Base-by-base conservation (phyloP, 2,329 filamentous ascomycete genomes). In the Botrytis byssoidea region DNA sequence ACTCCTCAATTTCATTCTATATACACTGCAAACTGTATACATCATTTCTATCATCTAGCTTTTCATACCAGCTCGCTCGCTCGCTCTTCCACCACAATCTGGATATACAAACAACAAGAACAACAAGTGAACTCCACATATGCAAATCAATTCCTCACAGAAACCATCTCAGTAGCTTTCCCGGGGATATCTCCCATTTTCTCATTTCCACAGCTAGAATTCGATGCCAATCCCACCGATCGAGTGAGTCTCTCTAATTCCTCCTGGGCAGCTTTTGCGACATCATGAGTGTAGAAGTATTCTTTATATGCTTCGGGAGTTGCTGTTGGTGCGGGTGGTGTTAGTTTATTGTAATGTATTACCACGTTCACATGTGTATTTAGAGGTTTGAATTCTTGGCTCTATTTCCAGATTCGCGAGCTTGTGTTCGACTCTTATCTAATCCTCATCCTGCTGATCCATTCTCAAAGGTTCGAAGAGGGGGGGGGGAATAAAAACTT, bases 231-330 rank as follows among this genome's bases (percentile, higher is more conserved):
- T 51, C 12, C 48, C 1, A n/a, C 25, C 10, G 48, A n/a, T n/a
- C 6, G 25, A 51, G 48, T n/a, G 25, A 51, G 48, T n/a, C 37
- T 61, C 55, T 46, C n/a, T 20, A 61, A 29, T 60, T 70, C 59
- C 25, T 42, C 7, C 44, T 64, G 16, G 20, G 55, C 51, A 4
- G 14, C 42, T 18, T 67, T 40, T 9, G 10, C 14, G 2, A 73
- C 71, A 61, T 73, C 64, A 18, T 73, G n/a, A 20, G 44, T 25
- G 22, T 63, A 73, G 22, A 69, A 69, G 8, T 69, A 60, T 22
- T 60, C 32, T 2, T 35, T 35, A n/a, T 46, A 68, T 8, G 68
- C 71, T 61, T 29, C 29, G 2, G 71, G 35, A 1, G 22, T 69
- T 25, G 4, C 64, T 69, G 8, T 51, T 64, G 61, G 29, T 65